These are phyloP conservation scores for Calonectria multiphialidica DNA, from an alignment of 2,329 filamentous ascomycete species.

Conservation along the genomic window DNA sequence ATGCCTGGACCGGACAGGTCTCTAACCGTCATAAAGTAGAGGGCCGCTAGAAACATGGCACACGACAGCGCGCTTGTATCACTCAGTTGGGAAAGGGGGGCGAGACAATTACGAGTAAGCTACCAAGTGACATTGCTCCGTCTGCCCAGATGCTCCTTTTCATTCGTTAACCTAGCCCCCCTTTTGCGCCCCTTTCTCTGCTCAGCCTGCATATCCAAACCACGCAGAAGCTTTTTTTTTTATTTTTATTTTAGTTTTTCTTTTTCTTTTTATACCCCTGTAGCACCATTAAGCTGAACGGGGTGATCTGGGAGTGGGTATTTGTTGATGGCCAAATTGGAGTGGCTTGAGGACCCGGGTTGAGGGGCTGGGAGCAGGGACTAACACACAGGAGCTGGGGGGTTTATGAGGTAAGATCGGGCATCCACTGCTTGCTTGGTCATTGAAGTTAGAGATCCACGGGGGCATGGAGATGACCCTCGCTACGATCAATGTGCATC, in stretches of 20 bases:
- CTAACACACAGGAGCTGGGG: conserved; percentile 7
- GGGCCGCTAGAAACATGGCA: background rate
- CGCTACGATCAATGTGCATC: background rate
- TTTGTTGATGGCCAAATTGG: conserved; percentile 37
- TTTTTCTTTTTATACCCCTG: background rate
- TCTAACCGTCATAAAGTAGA: conserved; percentile 8
- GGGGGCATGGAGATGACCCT: conserved; percentile 2
- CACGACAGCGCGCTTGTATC: background rate
- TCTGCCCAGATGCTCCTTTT: conserved; percentile 1
- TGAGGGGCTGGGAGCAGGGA: conserved; percentile 41
- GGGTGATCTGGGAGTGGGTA: conserved; percentile 21
- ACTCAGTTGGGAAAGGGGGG: conserved; percentile 11
- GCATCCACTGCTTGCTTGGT: conserved; percentile 4
- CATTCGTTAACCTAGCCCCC: background rate
- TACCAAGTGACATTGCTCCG: conserved; percentile 15
- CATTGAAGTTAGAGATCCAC: conserved; percentile 12
- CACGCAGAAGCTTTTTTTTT: background rate
- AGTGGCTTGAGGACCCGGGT: conserved; percentile 38
- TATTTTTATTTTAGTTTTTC: background rate
- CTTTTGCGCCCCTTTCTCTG: conserved; percentile 9
- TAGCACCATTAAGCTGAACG: conserved; percentile 4
- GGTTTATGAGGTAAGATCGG: conserved; percentile 21
- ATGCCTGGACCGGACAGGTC: background rate
- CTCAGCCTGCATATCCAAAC: conserved; percentile 3
- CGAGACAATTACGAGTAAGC: conserved; percentile 9